These are phyloP conservation scores for Stephanodiscus minutulus DNA, from an alignment of 108 stramenopile species.

Conservation along the genomic window DNA sequence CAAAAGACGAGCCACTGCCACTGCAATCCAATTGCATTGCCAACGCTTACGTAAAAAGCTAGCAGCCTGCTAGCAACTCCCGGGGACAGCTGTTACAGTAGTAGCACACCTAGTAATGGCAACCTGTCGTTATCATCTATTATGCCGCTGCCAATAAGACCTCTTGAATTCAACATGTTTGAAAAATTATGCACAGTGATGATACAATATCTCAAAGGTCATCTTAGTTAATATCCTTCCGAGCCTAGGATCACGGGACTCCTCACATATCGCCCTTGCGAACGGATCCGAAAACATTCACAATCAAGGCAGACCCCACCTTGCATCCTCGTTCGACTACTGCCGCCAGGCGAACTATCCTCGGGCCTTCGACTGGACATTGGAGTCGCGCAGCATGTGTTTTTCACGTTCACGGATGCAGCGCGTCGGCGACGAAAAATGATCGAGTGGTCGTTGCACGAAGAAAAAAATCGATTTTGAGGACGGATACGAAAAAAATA, in stretches of 20 bases:
- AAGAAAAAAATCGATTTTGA: too few species aligned
- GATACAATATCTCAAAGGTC: neutral
- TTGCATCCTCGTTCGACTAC: conserved; percentile 39
- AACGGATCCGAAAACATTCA: conserved; percentile 45
- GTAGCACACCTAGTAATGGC: neutral
- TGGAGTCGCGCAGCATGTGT: neutral
- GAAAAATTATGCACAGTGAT: neutral
- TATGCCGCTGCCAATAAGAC: too few species aligned
- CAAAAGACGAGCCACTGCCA: too few species aligned
- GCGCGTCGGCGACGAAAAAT: neutral
- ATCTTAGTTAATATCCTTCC: neutral
- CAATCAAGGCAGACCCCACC: conserved; percentile 30
- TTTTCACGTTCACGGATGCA: too few species aligned
- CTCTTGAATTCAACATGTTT: neutral
- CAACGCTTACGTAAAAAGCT: too few species aligned
- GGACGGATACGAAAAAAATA: too few species aligned
- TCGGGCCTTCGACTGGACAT: conserved; percentile 41
- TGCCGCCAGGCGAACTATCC: conserved; percentile 42
- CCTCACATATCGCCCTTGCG: conserved; percentile 20
- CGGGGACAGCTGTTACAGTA: too few species aligned
- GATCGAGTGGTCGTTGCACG: neutral
- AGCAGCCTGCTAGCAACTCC: too few species aligned
- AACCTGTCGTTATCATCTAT: neutral
- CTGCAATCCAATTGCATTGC: too few species aligned
- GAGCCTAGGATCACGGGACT: neutral